phyloP scores from a whole-genome alignment of 78 protist genomes.

The Creolimax fragrantissima region DNA sequence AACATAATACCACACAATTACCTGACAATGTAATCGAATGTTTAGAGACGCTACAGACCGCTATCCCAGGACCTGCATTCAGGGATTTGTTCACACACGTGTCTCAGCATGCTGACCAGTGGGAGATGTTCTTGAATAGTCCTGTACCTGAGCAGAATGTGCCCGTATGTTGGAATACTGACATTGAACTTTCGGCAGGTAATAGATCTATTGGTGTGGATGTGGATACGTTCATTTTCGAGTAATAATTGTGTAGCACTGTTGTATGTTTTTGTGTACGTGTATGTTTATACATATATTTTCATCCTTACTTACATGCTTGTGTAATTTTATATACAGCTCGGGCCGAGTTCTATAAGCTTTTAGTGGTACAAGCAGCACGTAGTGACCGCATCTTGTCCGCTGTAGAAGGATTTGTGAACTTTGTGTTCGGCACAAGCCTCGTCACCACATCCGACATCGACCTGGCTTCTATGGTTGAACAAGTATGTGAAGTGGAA shows the following conservation, averaged over 20 bases:
- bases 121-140: not conserved
- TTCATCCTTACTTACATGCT: not conserved
- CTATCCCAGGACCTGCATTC: not conserved
- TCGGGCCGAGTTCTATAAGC: not conserved
- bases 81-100: not conserved
- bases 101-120: not conserved
- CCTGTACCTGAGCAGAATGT: not conserved
- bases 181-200: not conserved
- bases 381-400: constrained; percentile 63
- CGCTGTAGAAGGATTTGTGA: not conserved
- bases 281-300: not conserved
- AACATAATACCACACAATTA: not conserved
- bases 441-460: not conserved
- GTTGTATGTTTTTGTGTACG: no score
- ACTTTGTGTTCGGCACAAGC: not conserved
- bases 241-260: no score
- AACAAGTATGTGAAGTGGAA: not conserved
- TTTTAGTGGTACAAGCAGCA: constrained; percentile 66
- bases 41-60: not conserved
- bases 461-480: not conserved
- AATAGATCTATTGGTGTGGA: no score
- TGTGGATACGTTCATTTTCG: no score
- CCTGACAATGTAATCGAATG: not conserved
- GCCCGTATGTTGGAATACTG: not conserved
- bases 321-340: no score